A percentile compares a stretch with the other conserved stretches of the same genome.
These are phyloP conservation scores for Combretum micranthum DNA, from an alignment of 345 rosid genomes.

Conservation along the genomic window DNA sequence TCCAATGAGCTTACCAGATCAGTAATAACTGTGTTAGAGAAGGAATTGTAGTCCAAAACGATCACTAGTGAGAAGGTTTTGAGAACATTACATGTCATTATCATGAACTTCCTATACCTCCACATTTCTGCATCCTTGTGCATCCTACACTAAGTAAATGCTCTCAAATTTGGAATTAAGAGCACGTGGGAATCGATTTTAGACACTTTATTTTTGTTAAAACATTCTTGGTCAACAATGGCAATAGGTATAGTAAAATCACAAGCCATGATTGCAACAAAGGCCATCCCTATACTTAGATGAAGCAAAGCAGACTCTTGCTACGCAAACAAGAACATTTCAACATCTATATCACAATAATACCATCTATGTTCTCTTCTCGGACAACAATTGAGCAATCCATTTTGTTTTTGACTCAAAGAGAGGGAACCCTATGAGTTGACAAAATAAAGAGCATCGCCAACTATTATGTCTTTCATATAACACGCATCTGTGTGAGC, in stretches of 20 bases:
- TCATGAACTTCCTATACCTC: slow-evolving; percentile 76
- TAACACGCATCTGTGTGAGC: too few relatives aligned
- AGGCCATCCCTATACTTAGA: slow-evolving; percentile 75
- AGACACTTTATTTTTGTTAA: slow-evolving; percentile 69
- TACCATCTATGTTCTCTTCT: too few relatives aligned
- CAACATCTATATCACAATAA: too few relatives aligned
- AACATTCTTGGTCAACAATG: slow-evolving; percentile 77
- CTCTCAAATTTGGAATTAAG: slow-evolving; percentile 68
- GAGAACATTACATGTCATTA: slow-evolving; percentile 68
- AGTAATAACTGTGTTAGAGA: slow-evolving; percentile 90
- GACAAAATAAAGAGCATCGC: too few relatives aligned
- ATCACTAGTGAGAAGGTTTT: slow-evolving; percentile 70
- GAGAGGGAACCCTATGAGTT: too few relatives aligned
- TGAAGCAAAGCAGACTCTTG: too few relatives aligned
- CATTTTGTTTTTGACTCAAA: too few relatives aligned
- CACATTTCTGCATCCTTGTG: slow-evolving; percentile 75
- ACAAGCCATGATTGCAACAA: slow-evolving; percentile 79
- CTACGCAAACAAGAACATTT: too few relatives aligned
- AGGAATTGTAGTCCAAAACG: slow-evolving; percentile 70
- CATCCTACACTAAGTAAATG: slow-evolving; percentile 76
- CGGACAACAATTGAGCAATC: too few relatives aligned
- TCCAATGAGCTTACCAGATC: slow-evolving; percentile 85
- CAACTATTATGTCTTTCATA: too few relatives aligned
- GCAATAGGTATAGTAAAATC: slow-evolving; percentile 68
- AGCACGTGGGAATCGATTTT: slow-evolving; percentile 65